Conservation (phyloP, 2,329 filamentous ascomycete species). For the Pseudogymnoascus sp. region DNA sequence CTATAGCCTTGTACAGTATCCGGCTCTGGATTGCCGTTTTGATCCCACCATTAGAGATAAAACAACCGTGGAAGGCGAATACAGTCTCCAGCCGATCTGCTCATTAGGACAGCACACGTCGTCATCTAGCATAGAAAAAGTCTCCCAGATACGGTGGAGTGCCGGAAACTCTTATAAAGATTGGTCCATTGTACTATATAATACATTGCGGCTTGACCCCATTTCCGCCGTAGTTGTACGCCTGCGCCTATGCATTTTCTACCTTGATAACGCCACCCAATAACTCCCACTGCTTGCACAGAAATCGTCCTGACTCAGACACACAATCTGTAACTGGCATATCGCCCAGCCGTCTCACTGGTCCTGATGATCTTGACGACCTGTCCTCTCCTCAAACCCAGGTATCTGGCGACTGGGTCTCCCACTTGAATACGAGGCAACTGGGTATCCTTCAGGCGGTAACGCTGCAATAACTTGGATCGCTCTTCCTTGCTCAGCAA, state of each 20-base stretch:
- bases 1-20: not conserved
- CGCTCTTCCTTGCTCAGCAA: constrained; percentile 88
- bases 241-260: constrained; percentile 8
- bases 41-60: not conserved
- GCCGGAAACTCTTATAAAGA: not conserved
- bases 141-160: not conserved
- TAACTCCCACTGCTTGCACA: not conserved
- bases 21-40: not conserved
- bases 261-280: constrained; percentile 8
- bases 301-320: constrained; percentile 35
- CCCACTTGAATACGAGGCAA: constrained; percentile 83
- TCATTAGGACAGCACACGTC: not conserved
- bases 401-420: constrained; percentile 86
- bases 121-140: not conserved
- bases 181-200: constrained; percentile 7
- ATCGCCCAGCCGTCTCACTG: constrained; percentile 89
- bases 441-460: constrained; percentile 95
- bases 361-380: constrained; percentile 98
- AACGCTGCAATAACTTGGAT: constrained; percentile 71
- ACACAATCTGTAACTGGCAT: constrained; percentile 81
- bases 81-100: not conserved
- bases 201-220: constrained; percentile 6
- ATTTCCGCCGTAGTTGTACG: constrained; percentile 1
- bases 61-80: not conserved
- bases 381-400: constrained; percentile 82